These are phyloP conservation scores for Sordariomycetes sp. DNA, from an alignment of 2,329 filamentous ascomycete species.

Conservation along the genomic window DNA sequence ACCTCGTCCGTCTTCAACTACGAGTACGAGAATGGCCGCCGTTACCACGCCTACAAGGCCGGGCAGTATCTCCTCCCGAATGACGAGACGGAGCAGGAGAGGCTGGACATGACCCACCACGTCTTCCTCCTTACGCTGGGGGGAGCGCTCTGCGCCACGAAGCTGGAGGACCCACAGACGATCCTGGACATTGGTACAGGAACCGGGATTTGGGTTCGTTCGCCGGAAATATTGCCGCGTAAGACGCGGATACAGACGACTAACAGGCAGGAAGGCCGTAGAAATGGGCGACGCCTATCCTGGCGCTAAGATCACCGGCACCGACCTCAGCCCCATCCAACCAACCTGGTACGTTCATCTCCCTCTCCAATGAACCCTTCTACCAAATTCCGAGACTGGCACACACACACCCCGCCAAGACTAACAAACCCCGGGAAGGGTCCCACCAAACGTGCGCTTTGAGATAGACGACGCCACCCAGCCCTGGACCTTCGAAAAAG, in stretches of 20 bases:
- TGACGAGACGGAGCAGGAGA: neutral
- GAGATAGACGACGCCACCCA: slow-evolving; percentile 15
- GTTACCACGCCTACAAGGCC: no score
- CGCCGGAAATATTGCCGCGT: neutral
- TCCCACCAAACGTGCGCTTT: slow-evolving; percentile 14
- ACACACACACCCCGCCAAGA: no score
- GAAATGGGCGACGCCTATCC: slow-evolving; percentile 20
- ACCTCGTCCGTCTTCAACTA: no score
- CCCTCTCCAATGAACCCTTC: neutral
- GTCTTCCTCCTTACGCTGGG: neutral
- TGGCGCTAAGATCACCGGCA: slow-evolving; percentile 11
- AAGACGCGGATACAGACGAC: neutral
- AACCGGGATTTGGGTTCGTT: slow-evolving; percentile 8
- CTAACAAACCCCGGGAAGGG: slow-evolving; percentile 7
- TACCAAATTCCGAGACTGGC: neutral
- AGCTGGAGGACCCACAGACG: neutral
- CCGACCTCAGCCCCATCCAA: slow-evolving; percentile 15
- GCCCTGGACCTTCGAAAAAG: slow-evolving; percentile 11
- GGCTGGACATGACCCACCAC: neutral
- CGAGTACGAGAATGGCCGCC: neutral
- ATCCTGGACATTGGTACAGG: slow-evolving; percentile 7
- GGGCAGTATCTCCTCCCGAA: neutral
- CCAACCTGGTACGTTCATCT: slow-evolving; percentile 11
- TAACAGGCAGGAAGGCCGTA: slow-evolving; percentile 16
- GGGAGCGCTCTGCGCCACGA: neutral